phyloP scores from a whole-genome alignment of 257 asterid genomes.

The Eustoma russellianum region DNA sequence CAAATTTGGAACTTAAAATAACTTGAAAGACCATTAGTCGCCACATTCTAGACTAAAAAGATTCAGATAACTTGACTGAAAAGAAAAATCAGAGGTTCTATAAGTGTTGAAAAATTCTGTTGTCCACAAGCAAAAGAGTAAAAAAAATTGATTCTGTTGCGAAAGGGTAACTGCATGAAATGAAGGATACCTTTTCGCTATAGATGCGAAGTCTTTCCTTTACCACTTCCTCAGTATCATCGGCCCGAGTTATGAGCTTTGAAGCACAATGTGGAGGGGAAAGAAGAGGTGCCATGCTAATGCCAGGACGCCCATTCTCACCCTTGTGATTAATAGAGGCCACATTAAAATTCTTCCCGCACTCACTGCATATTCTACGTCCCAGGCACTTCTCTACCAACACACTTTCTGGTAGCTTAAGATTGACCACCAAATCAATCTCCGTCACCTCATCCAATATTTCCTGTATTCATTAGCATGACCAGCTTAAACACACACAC shows the following conservation, averaged over 20 bases:
- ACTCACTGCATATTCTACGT: conserved; percentile 77
- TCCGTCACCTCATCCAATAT: conserved; percentile 82
- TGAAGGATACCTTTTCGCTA: conserved; percentile 61
- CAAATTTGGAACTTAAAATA: no score
- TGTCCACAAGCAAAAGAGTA: background rate
- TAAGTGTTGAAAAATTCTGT: background rate
- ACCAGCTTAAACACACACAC: background rate
- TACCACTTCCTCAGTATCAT: conserved; percentile 79
- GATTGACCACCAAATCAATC: conserved; percentile 90
- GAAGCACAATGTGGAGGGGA: conserved; percentile 74
- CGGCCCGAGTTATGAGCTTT: conserved; percentile 87
- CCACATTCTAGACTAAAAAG: no score
- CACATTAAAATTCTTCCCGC: conserved; percentile 91
- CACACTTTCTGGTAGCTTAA: conserved; percentile 88
- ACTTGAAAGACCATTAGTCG: no score
- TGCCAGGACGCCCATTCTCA: conserved; percentile 81
- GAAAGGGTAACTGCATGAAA: background rate
- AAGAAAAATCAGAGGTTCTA: background rate
- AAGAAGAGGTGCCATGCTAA: conserved; percentile 82
- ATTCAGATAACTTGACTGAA: no score
- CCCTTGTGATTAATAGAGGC: conserved; percentile 73
- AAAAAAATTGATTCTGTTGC: background rate
- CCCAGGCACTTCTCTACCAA: conserved; percentile 92
- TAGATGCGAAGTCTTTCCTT: conserved; percentile 74
- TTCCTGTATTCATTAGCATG: conserved; percentile 38